These are phyloP conservation scores for Recurvomyces mirabilis DNA, from an alignment of 495 filamentous ascomycete species.

Conservation along the genomic window DNA sequence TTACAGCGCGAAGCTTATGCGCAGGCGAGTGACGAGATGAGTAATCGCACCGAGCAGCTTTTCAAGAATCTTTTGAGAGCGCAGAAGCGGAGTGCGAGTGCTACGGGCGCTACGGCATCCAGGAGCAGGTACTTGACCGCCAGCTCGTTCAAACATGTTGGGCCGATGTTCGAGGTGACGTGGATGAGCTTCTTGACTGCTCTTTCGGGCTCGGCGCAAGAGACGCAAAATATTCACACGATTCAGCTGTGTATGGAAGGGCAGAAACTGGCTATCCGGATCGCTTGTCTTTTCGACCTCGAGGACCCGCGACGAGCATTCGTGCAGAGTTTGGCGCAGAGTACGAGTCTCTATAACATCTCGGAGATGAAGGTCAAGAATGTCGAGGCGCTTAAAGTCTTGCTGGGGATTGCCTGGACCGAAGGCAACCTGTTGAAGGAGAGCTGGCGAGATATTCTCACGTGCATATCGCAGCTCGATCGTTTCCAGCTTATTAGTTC, in stretches of 20 bases:
- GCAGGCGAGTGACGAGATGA: constrained; percentile 92
- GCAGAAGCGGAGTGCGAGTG: constrained; percentile 59
- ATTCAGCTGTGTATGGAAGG: constrained; percentile 90
- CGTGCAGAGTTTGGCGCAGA: constrained; percentile 82
- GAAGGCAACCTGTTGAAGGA: constrained; percentile 80
- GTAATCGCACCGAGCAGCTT: constrained; percentile 72
- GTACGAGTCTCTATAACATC: constrained; percentile 89
- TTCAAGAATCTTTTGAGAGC: constrained; percentile 82
- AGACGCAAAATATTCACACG: constrained; percentile 79
- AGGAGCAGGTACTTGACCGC: constrained; percentile 64
- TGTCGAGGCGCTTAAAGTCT: constrained; percentile 77
- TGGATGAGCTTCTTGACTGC: constrained; percentile 99
- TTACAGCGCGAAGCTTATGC: constrained; percentile 86
- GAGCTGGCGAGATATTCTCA: constrained; percentile 91
- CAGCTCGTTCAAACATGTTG: constrained; percentile 84
- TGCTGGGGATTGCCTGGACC: constrained; percentile 82
- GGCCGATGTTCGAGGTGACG: constrained; percentile 96
- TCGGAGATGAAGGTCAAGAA: constrained; percentile 95
- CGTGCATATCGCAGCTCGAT: constrained; percentile 93
- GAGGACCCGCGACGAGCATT: constrained; percentile 87
- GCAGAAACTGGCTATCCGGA: constrained; percentile 80
- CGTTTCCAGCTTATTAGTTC: constrained; percentile 88
- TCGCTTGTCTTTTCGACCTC: constrained; percentile 87
- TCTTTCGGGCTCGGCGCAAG: constrained; percentile 80
- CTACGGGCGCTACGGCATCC: not conserved